Conservation (phyloP, 1,284 basidiomycete genomes). For the Melanopsichium pennsylvanicum region DNA sequence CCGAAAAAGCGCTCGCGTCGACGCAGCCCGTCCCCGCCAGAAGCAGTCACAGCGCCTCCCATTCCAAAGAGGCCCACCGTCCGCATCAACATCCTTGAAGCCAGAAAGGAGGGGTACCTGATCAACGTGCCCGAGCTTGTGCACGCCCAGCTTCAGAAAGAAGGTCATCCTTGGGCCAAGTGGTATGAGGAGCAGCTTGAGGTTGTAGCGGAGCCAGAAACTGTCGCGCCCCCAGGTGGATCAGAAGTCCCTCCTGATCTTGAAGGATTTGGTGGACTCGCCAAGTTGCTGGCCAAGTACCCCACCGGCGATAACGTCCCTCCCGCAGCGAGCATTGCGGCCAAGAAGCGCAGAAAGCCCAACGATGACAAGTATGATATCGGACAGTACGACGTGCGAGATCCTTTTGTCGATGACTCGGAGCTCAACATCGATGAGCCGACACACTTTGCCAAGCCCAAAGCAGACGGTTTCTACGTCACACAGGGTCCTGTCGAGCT, state of each 20-base stretch:
- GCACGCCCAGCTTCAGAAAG: slow-evolving; percentile 41
- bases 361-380: slow-evolving; percentile 55
- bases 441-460: slow-evolving; percentile 89
- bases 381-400: slow-evolving; percentile 79
- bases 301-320: slow-evolving; percentile 17
- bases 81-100: slow-evolving; percentile 30
- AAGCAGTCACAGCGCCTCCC: slow-evolving; percentile 15
- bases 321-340: slow-evolving; percentile 5
- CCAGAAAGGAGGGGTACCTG: slow-evolving; percentile 51
- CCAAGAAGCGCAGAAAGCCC: slow-evolving; percentile 41
- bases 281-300: slow-evolving; percentile 52
- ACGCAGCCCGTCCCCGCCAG: slow-evolving; percentile 31
- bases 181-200: slow-evolving; percentile 55
- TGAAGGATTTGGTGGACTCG: slow-evolving; percentile 47
- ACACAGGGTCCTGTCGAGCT: slow-evolving; percentile 63
- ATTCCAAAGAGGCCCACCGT: slow-evolving; percentile 37
- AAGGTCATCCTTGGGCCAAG: slow-evolving; percentile 52
- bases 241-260: slow-evolving; percentile 30
- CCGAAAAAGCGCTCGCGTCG: slow-evolving; percentile 35
- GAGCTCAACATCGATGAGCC: slow-evolving; percentile 89
- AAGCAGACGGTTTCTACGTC: slow-evolving; percentile 93
- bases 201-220: slow-evolving; percentile 19
- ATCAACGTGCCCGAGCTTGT: slow-evolving; percentile 57
- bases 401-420: slow-evolving; percentile 97
- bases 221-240: slow-evolving; percentile 16